Conservation (phyloP, 2,329 filamentous ascomycete species). For the Juglanconis juglandina region DNA sequence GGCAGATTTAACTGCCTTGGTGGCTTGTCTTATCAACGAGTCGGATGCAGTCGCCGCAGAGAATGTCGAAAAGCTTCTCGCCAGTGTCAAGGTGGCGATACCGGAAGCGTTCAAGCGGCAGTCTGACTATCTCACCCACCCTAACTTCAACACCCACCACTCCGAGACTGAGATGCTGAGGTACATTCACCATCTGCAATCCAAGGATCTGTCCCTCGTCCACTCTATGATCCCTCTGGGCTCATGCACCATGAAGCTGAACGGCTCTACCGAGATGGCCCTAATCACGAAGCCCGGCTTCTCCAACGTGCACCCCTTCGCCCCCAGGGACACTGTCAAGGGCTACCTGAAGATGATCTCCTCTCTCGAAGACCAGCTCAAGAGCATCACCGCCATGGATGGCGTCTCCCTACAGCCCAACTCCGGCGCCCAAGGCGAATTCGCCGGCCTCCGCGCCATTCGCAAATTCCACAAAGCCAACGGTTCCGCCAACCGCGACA, state of each 20-base stretch:
- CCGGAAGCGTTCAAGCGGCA: constrained; percentile 64
- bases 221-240: constrained; percentile 98
- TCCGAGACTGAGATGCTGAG: constrained; percentile 92
- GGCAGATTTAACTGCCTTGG: constrained; percentile 23
- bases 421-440: constrained; percentile 93
- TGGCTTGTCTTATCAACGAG: constrained; percentile 22
- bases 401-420: constrained; percentile 90
- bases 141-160: constrained; percentile 91
- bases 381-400: constrained; percentile 83
- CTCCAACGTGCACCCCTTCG: constrained; percentile 77
- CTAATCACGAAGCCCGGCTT: constrained; percentile 76
- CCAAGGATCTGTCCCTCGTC: constrained; percentile 87
- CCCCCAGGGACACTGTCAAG: constrained; percentile 57
- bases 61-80: constrained; percentile 38
- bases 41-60: constrained; percentile 17
- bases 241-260: constrained; percentile 98
- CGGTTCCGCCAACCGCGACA: constrained; percentile 70
- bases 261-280: constrained; percentile 89
- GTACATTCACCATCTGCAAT: constrained; percentile 90
- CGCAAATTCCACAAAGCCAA: constrained; percentile 75
- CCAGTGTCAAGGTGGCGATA: constrained; percentile 34
- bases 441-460: constrained; percentile 84
- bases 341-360: constrained; percentile 70
- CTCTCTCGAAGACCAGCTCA: constrained; percentile 71
- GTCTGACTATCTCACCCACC: constrained; percentile 77